Evolutionary conservation across 2,329 filamentous ascomycete species (phyloP), one percentile per base, ranked within the genome.

Genomic region (Chrysoporthe cubensis): DNA sequence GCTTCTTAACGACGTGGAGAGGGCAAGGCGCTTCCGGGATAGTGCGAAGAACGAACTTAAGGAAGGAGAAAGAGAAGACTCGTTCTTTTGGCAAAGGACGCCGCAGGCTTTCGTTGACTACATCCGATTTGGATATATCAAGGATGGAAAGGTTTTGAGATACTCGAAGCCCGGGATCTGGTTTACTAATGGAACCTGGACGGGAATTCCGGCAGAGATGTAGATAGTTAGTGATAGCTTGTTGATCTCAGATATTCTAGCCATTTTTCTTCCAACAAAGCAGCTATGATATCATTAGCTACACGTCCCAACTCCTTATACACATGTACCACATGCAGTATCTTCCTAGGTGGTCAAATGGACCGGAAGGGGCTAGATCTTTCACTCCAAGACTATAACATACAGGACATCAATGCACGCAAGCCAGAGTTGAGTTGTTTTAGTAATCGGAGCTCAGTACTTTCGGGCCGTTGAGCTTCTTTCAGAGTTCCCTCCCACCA

Each of bases 1-100:
- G 32, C 81, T 96, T 0, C 91, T 96, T 70, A 96, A 96, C 74
- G 93, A 96, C 73, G 92, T 96, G 0, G 93, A 96, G 78, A 83
- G 92, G 42, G 93, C 90, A 75, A 82, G 90, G n/a, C 86, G 86
- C 76, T 90, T 90, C 69, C 21, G 46, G 0, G 65, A 65, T n/a
- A 44, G 34, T 4, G 48, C 40, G 4, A 61, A 37, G 13, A 64
- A 65, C 13, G 67, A 67, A 26, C 52, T 64, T 8, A n/a, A 46
- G 11, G 65, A 68, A 9, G 60, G 48, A 1, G 52, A 56, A 13
- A 44, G 4, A 4, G 56, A 60, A 9, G 69, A 62, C 21, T 56
- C 42, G 16, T 70, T 72, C 46, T 66, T 66, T 6, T 71, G 69
- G 70, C 37, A 61, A 50, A 64, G 71, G 21, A 67, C 62, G 1